Evolutionary conservation across 495 filamentous ascomycete genomes (phyloP).

Genomic region (Mytilinidion resinicola): DNA sequence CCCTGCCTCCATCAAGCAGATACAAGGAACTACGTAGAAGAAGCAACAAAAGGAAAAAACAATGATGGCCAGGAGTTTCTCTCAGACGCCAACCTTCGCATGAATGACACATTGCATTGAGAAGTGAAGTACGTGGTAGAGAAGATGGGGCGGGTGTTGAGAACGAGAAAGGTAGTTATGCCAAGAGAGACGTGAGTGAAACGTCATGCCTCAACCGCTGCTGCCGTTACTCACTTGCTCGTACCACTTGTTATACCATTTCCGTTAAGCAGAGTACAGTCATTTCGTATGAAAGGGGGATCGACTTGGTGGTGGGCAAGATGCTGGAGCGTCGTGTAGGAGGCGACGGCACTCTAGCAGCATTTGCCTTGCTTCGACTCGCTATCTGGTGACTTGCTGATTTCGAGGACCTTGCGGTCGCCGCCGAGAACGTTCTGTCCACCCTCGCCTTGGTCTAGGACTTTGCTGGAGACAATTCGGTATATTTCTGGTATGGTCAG

Average conservation of each 20-base stretch:
- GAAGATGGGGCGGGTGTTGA: neutral
- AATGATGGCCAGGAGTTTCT: constrained; percentile 9
- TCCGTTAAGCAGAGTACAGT: constrained; percentile 9
- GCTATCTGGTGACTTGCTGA: constrained; percentile 72
- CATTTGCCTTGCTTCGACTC: constrained; percentile 70
- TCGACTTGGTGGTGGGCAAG: neutral
- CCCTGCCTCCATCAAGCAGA: constrained; percentile 7
- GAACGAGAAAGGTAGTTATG: neutral
- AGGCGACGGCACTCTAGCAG: constrained; percentile 53
- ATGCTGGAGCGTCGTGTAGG: no score
- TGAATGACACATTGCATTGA: constrained; percentile 16
- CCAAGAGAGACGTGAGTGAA: neutral
- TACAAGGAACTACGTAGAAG: constrained; percentile 5
- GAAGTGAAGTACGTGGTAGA: constrained; percentile 3
- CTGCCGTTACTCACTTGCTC: neutral
- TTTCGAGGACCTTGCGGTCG: constrained; percentile 64
- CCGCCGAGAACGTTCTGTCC: constrained; percentile 61
- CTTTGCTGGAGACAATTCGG: constrained; percentile 97
- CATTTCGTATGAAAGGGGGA: neutral
- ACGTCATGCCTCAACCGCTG: neutral
- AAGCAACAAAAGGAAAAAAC: constrained; percentile 3
- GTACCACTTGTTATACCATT: constrained; percentile 11
- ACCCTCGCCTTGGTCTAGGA: constrained; percentile 76
- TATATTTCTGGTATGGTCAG: constrained; percentile 73
- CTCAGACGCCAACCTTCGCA: constrained; percentile 18